phyloP scores from a whole-genome alignment of 176 grass and related monocot genomes.

The Ananas comosus region DNA sequence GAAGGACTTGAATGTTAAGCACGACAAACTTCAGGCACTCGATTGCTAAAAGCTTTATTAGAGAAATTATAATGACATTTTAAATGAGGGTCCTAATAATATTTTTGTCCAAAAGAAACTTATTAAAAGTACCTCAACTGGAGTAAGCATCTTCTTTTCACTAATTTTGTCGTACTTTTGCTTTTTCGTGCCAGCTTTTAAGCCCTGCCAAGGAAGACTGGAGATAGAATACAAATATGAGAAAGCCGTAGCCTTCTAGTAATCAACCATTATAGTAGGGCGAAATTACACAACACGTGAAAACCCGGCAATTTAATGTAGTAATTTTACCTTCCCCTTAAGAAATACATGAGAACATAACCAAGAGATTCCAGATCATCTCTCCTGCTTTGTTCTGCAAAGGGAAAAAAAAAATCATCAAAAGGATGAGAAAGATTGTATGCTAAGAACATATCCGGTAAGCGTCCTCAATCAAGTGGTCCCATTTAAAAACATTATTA shows the following conservation, averaged over 20 bases:
- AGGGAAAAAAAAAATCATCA: background rate
- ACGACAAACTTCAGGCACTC: too few relatives aligned
- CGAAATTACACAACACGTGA: conserved; percentile 22
- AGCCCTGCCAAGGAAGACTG: conserved; percentile 81
- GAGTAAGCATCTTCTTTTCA: conserved; percentile 76
- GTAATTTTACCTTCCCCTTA: conserved; percentile 69
- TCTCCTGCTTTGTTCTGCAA: conserved; percentile 76
- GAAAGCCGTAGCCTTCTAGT: background rate
- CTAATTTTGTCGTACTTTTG: conserved; percentile 85
- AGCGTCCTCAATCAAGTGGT: background rate
- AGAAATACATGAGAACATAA: conserved; percentile 82
- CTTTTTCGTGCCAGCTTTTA: conserved; percentile 83
- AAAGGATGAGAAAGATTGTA: conserved; percentile 6
- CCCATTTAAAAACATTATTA: background rate
- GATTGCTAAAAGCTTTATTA: too few relatives aligned
- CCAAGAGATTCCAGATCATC: conserved; percentile 90
- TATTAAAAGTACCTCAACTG: conserved; percentile 45
- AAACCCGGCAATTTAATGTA: conserved; percentile 3
- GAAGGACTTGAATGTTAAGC: too few relatives aligned
- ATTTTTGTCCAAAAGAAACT: background rate
- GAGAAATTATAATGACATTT: too few relatives aligned
- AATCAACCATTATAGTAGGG: background rate
- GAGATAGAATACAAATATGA: conserved; percentile 9
- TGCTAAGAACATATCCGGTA: conserved; percentile 10
- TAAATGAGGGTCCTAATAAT: background rate